Evolutionary conservation across 805 yeast species (phyloP), one percentile per base, ranked within the genome.

Genomic region (Teunomyces cretensis): DNA sequence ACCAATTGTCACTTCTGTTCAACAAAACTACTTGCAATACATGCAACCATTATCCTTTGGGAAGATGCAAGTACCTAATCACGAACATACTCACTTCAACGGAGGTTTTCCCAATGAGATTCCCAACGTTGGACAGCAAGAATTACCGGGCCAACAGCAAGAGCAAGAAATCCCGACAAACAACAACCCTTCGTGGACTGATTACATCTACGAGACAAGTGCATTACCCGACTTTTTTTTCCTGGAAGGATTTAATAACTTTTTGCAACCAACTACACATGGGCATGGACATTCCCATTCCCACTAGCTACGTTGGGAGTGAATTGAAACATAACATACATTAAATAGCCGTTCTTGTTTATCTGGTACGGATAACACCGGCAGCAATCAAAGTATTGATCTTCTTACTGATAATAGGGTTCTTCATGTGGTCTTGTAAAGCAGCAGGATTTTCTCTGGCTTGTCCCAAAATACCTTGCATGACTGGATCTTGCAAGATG

Each of bases 361-460:
- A 84, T 62, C 96, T 84, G 27, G 96, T 89, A 65, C 96, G 85
- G 60, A 94, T 91, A 45, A 94, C 87, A 66, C 99, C 99, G 14
- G 98, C 97, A 45, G 97, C 96, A 64, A 91, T 85, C 67, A 94
- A 79, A 56, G 86, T 78, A 67, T 86, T 85, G 57, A 94, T 83
- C 81, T 94, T 94, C 67, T 83, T 84, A 61, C 83, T 80, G 41
- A 94, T 87, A 49, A 83, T 95, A 33, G 99, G 98, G 70, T 94
- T 94, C 76, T 82, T 87, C 97, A 94, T 90, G 71, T 94, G 99
- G 59, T 92, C 97, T 65, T 88, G 95, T 57, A 94, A 78, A 44
- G 98, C 98, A 37, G 96, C 96, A 41, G 99, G 99, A 64, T 94
- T 87, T 48, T 82, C 88, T 66, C 85, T 87, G 14, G 98, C 98